A percentile compares a stretch with the other conserved stretches of the same genome.
phyloP scores from a whole-genome alignment of 306 rosid genomes.

The Sphenostylis stenocarpa region DNA sequence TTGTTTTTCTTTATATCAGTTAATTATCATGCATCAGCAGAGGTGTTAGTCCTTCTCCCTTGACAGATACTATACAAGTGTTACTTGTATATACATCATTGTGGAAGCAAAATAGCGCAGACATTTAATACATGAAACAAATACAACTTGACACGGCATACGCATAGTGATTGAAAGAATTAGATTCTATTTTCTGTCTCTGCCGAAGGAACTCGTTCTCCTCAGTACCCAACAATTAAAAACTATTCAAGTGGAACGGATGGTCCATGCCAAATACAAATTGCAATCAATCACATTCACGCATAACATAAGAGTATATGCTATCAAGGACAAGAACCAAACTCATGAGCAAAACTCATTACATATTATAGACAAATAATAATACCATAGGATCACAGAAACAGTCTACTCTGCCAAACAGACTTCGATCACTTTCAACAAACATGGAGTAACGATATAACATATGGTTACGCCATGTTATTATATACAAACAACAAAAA shows the following conservation, averaged over 20 bases:
- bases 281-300: slow-evolving; percentile 15
- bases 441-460: slow-evolving; percentile 15
- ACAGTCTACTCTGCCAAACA: slow-evolving; percentile 53
- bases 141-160: slow-evolving; percentile 25
- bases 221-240: slow-evolving; percentile 25
- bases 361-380: background rate
- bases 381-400: slow-evolving; percentile 20
- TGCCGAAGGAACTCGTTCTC: slow-evolving; percentile 5
- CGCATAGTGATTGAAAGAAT: slow-evolving; percentile 22
- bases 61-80: background rate
- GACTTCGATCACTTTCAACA: slow-evolving; percentile 40
- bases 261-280: slow-evolving; percentile 22
- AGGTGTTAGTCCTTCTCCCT: slow-evolving; percentile 5
- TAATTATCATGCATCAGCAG: slow-evolving; percentile 17
- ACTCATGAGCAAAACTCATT: background rate
- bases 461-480: slow-evolving; percentile 25
- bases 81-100: slow-evolving; percentile 13
- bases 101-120: slow-evolving; percentile 22
- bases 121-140: slow-evolving; percentile 20
- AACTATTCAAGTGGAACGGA: background rate
- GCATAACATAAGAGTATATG: background rate
- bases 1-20: slow-evolving; percentile 1
- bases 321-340: slow-evolving; percentile 19
- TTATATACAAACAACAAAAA: slow-evolving; percentile 21
- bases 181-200: slow-evolving; percentile 30